Base-by-base conservation (phyloP, 306 rosid genomes). In the Betula pendula region DNA sequence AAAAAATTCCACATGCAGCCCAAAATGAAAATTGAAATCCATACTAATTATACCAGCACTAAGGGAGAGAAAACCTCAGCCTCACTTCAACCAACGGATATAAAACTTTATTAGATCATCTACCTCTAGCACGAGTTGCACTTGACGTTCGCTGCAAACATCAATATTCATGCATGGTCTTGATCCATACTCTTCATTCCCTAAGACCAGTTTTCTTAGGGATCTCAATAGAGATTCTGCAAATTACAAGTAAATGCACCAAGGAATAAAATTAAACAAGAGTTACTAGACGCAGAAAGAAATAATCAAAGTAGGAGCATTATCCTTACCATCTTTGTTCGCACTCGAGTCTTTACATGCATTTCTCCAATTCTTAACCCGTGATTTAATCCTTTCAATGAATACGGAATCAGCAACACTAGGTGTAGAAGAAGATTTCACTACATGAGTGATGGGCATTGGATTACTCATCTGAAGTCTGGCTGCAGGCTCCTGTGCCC, bases 101-200 rank as follows among this genome's bases (percentile, higher is more conserved):
- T 53, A 72, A 9, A 76, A 17, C 60, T 76, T 48, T 45, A 70
- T 68, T 52, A 53, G 72, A 71, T 45, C 77, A 48, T 68, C 49
- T 82, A 94, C 97, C 98, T 90, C 90, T 79, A 89, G 68, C 73
- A 87, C 82, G 69, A 94, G 93, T 75, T 85, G 88, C 84, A 81
- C 88, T 82, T 94, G 98, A 58, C 84, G 90, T 67, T 90, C 92
- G 35, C 92, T 92, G 84, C 93, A 94, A 83, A 92, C 92, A 85
- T 94, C 96, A 75, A 94, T 68, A 66, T 81, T 81, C 82, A 92
- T 77, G 81, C 88, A 87, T 47, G 92, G 95, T 78, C 97, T 92
- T 78, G 91, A 76, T 78, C 88, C 87, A 60, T 89, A 85, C 71
- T 60, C 78, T 76, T 90, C 97, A 53, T 51, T 74, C 15, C 92